Evolutionary conservation across 768 basidiomycete species (phyloP).

Genomic region (Boletus barrowsii): DNA sequence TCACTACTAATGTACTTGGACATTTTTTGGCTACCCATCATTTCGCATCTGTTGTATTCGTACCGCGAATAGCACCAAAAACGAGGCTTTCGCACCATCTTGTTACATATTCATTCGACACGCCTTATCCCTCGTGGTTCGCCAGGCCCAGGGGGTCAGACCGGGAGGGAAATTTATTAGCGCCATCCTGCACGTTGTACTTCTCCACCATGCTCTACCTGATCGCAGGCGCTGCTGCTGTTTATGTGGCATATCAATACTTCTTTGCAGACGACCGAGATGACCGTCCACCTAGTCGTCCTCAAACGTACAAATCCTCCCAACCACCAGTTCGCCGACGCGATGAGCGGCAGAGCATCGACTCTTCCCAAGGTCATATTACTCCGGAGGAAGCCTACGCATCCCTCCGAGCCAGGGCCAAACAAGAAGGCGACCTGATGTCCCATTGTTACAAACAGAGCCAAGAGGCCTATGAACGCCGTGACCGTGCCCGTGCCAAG

Average conservation of each 20-base stretch:
- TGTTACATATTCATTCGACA: background rate
- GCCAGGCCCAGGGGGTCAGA: no score
- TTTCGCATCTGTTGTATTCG: slow-evolving; percentile 8
- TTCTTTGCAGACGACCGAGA: slow-evolving; percentile 8
- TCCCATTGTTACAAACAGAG: slow-evolving; percentile 60
- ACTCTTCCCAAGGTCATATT: background rate
- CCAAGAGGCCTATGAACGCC: slow-evolving; percentile 66
- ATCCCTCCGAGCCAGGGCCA: slow-evolving; percentile 68
- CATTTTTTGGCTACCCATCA: slow-evolving; percentile 1
- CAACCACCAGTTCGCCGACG: background rate
- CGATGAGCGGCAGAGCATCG: slow-evolving; percentile 6
- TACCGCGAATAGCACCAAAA: slow-evolving; percentile 1
- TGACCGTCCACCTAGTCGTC: background rate
- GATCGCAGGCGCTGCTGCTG: slow-evolving; percentile 9
- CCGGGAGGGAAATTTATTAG: no score
- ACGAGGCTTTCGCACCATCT: background rate
- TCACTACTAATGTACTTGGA: background rate
- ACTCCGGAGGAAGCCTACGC: slow-evolving; percentile 41
- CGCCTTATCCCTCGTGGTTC: background rate
- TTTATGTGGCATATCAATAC: slow-evolving; percentile 8
- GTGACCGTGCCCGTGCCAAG: slow-evolving; percentile 77
- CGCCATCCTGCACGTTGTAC: no score
- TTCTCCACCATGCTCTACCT: slow-evolving; percentile 13
- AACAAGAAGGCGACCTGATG: slow-evolving; percentile 76
- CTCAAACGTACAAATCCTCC: background rate